Evolutionary conservation across 2,329 filamentous ascomycete species (phyloP).

Genomic region (Dactylellina parvicollis): DNA sequence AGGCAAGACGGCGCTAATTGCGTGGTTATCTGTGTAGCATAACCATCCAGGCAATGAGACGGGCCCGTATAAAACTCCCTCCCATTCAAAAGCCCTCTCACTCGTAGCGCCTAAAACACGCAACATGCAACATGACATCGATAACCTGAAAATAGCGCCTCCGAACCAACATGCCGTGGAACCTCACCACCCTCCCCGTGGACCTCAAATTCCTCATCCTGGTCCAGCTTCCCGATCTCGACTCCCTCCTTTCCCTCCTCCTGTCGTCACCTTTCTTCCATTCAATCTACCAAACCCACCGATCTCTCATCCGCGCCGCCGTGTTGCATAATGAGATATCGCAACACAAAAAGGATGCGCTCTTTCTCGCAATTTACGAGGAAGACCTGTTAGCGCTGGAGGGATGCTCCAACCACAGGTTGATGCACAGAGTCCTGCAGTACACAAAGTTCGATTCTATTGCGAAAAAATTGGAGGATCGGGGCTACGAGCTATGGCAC

Average conservation of each 20-base stretch:
- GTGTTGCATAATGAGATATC: slow-evolving; percentile 8
- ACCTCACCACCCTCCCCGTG: not conserved
- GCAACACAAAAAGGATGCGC: slow-evolving; percentile 11
- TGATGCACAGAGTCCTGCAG: not conserved
- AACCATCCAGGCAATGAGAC: too few species aligned
- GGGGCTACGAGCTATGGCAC: too few species aligned
- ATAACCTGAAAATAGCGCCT: not conserved
- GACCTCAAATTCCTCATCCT: slow-evolving; percentile 8
- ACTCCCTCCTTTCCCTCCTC: not conserved
- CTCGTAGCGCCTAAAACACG: too few species aligned
- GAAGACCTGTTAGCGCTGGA: not conserved
- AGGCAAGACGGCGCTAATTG: too few species aligned
- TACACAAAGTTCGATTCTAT: not conserved
- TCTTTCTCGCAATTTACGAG: not conserved
- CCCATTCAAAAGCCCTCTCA: too few species aligned
- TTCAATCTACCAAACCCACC: not conserved
- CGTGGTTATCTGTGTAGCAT: too few species aligned
- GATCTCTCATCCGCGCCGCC: not conserved
- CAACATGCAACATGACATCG: too few species aligned
- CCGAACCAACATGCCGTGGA: not conserved
- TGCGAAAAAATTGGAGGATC: too few species aligned
- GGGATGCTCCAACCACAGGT: not conserved
- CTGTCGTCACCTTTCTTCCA: not conserved
- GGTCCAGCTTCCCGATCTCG: not conserved
- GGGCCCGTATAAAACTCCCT: too few species aligned